phyloP scores from a whole-genome alignment of 495 filamentous ascomycete species.

The Penicillium atrosanguineum region DNA sequence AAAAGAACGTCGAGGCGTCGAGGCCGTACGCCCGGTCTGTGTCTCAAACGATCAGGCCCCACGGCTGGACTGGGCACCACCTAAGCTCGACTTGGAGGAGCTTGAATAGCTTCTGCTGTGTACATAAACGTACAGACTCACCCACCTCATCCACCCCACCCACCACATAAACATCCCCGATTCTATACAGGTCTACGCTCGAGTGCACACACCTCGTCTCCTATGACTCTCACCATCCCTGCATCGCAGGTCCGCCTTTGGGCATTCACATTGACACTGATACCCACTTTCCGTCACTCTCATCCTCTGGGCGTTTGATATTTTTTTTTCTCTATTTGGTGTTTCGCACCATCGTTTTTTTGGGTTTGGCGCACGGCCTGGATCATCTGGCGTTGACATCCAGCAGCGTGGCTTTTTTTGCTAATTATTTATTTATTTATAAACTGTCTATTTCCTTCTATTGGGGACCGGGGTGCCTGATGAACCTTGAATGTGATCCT shows the following conservation, averaged over 20 bases:
- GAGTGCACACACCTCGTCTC: neutral
- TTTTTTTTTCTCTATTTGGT: neutral
- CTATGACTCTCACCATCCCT: neutral
- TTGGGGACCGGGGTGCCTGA: neutral
- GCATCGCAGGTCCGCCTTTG: neutral
- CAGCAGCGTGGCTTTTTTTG: neutral
- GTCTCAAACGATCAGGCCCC: slow-evolving; percentile 37
- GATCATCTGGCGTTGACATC: neutral
- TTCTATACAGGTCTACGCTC: neutral
- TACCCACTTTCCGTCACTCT: neutral
- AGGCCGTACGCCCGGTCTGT: slow-evolving; percentile 33
- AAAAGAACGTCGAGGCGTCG: slow-evolving; percentile 34
- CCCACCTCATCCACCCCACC: neutral
- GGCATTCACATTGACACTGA: neutral
- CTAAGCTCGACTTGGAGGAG: slow-evolving; percentile 38
- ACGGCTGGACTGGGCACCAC: slow-evolving; percentile 43
- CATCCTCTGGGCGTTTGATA: neutral
- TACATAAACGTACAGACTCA: slow-evolving; percentile 5
- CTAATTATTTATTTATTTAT: neutral
- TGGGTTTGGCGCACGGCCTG: neutral
- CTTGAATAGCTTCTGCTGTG: slow-evolving; percentile 26
- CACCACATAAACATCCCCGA: neutral
- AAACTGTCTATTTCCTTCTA: no score
- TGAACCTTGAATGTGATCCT: neutral
- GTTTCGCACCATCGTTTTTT: neutral